Base-by-base conservation (phyloP, 2,329 filamentous ascomycete species). In the Phoma herbarum region DNA sequence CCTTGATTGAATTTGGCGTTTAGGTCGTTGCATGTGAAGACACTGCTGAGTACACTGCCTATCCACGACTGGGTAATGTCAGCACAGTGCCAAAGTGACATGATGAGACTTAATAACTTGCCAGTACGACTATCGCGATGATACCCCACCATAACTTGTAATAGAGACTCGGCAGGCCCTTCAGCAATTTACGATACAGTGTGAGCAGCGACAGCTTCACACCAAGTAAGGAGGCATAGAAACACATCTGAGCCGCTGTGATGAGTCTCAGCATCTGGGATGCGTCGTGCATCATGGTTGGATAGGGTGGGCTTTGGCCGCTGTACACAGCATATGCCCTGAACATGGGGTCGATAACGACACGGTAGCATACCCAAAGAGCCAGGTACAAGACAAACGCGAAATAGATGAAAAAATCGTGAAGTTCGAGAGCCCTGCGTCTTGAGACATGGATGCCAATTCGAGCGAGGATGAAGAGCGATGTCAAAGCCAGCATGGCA, bases 21-120 rank as follows among this genome's bases (percentile, higher is more conserved):
- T 35, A 78, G 78, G 25, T 52, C 69, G 14, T 70, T 56, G 55
- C 78, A 80, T 8, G 70, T 76, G 6, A 73, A 72, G 46, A 77
- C 69, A 20, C 49, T 52, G 22, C 39, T 44, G 1, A 77, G 45
- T 14, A 77, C 63, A 45, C 74, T 77, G 28, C 76, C 75, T 23
- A 78, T 65, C 50, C 76, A 71, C 12, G 73, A 69, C 73, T 78
- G 16, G 1, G 4, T 3, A 8, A 25, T 12, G 14, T 52, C 7
- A 52, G 26, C 28, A 23, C 10, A n/a, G 28, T 8, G 5, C 4
- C 4, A 22, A 20, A 25, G 9, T 18, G 4, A 12, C 11, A 3
- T 12, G n/a, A 11, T 4, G 43, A 46, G 2, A 12, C 6, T n/a
- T 14, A 5, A 28, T 12, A 31, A 11, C 39, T 29, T 33, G 28